A percentile compares a stretch with the other conserved stretches of the same genome.
These are phyloP conservation scores for Citrus sp. DNA, from an alignment of 345 rosid species.

Conservation along the genomic window DNA sequence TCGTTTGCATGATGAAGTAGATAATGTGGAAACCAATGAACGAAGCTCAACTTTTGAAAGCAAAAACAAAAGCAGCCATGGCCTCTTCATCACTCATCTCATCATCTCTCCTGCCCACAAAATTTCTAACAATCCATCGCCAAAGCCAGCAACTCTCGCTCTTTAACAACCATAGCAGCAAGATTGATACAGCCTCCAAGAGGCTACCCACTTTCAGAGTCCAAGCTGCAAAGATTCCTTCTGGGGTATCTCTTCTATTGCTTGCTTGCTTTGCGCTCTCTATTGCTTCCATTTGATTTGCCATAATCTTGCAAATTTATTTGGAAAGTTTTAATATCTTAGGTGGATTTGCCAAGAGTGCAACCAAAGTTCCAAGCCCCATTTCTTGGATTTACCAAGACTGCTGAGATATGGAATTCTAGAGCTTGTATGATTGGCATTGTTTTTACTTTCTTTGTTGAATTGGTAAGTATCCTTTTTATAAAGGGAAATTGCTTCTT, in stretches of 20 bases:
- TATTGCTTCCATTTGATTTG: not conserved
- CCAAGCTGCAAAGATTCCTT: constrained; percentile 61
- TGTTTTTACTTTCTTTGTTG: constrained; percentile 61
- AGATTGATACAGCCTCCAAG: constrained; percentile 16
- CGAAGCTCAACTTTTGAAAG: not conserved
- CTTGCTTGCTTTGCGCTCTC: not conserved
- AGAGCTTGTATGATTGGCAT: constrained; percentile 93
- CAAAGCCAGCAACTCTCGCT: constrained; percentile 13
- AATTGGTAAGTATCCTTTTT: constrained; percentile 45
- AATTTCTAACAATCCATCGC: constrained; percentile 13
- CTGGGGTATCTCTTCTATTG: constrained; percentile 39
- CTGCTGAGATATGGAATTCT: constrained; percentile 90
- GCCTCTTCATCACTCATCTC: constrained; percentile 29
- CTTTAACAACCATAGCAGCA: constrained; percentile 6
- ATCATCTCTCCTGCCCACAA: constrained; percentile 23
- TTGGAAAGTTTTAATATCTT: not conserved
- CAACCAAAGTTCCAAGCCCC: constrained; percentile 65
- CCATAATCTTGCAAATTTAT: not conserved
- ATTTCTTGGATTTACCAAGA: constrained; percentile 70
- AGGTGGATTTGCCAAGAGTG: constrained; percentile 71
- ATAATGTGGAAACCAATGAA: not conserved
- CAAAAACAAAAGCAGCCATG: not conserved
- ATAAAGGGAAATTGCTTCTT: not conserved
- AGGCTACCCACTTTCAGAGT: constrained; percentile 31
- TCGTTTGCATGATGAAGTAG: constrained; percentile 7